A percentile compares a stretch with the other conserved stretches of the same genome.
Conservation (phyloP, 345 rosid genomes). For the Melastoma malabathricum region DNA sequence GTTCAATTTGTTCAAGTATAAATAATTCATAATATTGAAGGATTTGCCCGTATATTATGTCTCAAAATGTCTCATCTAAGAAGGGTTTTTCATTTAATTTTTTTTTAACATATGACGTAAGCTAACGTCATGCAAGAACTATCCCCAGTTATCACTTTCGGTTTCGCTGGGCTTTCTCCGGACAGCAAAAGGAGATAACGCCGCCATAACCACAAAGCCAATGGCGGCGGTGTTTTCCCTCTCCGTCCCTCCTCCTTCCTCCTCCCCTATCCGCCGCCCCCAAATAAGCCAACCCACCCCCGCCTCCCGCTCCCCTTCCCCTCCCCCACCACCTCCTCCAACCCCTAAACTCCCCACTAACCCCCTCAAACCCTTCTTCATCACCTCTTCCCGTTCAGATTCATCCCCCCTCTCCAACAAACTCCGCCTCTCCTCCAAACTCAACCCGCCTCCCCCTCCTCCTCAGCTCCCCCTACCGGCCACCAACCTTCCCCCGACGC, state of each 20-base stretch:
- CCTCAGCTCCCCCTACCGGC: constrained; percentile 11
- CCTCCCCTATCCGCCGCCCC: constrained; percentile 49
- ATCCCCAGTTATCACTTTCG: no score
- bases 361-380: constrained; percentile 40
- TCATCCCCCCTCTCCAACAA: constrained; percentile 41
- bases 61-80: no score
- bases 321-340: constrained; percentile 11
- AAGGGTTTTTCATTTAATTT: no score
- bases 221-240: background rate
- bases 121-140: no score
- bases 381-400: constrained; percentile 10
- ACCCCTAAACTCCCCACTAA: constrained; percentile 23
- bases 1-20: no score
- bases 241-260: constrained; percentile 12
- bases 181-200: no score
- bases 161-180: no score
- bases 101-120: no score
- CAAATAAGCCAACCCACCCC: constrained; percentile 10
- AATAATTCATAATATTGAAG: no score
- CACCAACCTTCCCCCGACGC: background rate
- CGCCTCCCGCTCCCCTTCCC: constrained; percentile 5
- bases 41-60: no score
- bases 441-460: constrained; percentile 51
- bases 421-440: constrained; percentile 67
- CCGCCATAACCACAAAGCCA: no score